A percentile compares a stretch with the other conserved stretches of the same genome.
Evolutionary conservation across 768 basidiomycete genomes (phyloP).

Genomic region (Mycena capillaripes): DNA sequence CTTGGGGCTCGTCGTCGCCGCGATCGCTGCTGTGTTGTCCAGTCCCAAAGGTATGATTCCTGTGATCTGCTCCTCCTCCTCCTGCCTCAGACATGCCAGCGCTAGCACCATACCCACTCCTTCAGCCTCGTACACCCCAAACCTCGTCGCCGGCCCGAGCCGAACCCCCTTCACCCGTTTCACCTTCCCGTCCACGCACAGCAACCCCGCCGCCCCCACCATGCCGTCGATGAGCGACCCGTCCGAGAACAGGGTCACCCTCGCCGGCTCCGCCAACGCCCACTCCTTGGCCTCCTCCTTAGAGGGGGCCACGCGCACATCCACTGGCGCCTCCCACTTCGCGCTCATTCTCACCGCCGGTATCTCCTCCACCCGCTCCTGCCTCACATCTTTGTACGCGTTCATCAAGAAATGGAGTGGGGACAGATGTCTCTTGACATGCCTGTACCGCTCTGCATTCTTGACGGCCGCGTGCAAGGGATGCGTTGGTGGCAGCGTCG

Average conservation of each 20-base stretch:
- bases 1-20: background rate
- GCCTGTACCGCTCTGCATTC: background rate
- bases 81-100: slow-evolving; percentile 3
- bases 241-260: too few relatives aligned
- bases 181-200: slow-evolving; percentile 1
- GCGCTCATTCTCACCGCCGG: background rate
- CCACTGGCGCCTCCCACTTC: background rate
- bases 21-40: slow-evolving; percentile 4
- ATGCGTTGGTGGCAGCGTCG: background rate
- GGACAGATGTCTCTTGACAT: slow-evolving; percentile 17
- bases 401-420: slow-evolving; percentile 29
- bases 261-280: slow-evolving; percentile 26
- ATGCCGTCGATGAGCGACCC: slow-evolving; percentile 3
- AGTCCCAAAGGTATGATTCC: background rate
- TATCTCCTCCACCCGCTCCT: slow-evolving; percentile 22
- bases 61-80: background rate
- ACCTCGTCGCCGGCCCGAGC: background rate
- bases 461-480: slow-evolving; percentile 34
- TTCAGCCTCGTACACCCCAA: slow-evolving; percentile 16
- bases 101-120: background rate
- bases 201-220: background rate
- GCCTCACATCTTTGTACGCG: slow-evolving; percentile 1
- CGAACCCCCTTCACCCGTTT: slow-evolving; percentile 3
- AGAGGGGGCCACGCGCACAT: slow-evolving; percentile 8
- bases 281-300: slow-evolving; percentile 28